These are phyloP conservation scores for Pyropia haitanensis DNA, from an alignment of 23 red algal genomes.

Conservation along the genomic window DNA sequence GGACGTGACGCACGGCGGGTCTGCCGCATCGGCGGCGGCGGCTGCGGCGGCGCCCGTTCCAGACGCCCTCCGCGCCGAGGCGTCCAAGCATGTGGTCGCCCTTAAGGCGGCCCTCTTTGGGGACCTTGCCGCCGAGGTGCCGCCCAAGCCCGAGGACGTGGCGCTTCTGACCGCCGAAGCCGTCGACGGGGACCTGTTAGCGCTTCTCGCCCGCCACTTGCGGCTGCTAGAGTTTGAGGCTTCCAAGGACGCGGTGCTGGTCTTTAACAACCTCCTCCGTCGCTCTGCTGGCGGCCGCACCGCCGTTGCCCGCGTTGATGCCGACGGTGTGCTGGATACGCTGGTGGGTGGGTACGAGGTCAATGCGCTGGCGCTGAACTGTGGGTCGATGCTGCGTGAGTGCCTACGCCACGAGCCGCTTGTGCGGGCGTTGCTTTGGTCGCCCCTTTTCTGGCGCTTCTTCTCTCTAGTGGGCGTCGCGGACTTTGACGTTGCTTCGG, in stretches of 20 bases:
- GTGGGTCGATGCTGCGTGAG: slow-evolving; percentile 87
- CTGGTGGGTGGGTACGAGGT: slow-evolving; percentile 63
- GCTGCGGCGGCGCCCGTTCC: too few species aligned
- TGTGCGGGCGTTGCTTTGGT: slow-evolving; percentile 50
- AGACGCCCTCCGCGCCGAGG: too few species aligned
- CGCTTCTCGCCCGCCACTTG: slow-evolving; percentile 51
- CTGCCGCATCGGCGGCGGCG: too few species aligned
- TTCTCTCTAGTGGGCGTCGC: slow-evolving; percentile 66
- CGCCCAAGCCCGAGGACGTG: too few species aligned
- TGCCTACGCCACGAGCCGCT: slow-evolving; percentile 64
- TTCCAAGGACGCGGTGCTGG: slow-evolving; percentile 79
- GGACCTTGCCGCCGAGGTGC: too few species aligned
- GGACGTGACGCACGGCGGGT: too few species aligned
- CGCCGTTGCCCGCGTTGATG: slow-evolving; percentile 1
- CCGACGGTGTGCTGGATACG: slow-evolving; percentile 24
- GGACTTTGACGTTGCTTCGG: slow-evolving; percentile 96
- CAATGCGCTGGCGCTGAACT: slow-evolving; percentile 64
- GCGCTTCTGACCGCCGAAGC: too few species aligned
- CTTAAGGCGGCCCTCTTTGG: too few species aligned
- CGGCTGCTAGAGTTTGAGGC: slow-evolving; percentile 92
- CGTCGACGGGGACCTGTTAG: slow-evolving; percentile 39
- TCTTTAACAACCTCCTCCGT: slow-evolving; percentile 95
- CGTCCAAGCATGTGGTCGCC: too few species aligned
- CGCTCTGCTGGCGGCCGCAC: not conserved
- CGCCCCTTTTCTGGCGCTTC: slow-evolving; percentile 67